Percentiles rank a stretch among this genome's conserved stretches.
Evolutionary conservation across 1,139 yeast species (phyloP).

Genomic region (Kodamaea alishanica): DNA sequence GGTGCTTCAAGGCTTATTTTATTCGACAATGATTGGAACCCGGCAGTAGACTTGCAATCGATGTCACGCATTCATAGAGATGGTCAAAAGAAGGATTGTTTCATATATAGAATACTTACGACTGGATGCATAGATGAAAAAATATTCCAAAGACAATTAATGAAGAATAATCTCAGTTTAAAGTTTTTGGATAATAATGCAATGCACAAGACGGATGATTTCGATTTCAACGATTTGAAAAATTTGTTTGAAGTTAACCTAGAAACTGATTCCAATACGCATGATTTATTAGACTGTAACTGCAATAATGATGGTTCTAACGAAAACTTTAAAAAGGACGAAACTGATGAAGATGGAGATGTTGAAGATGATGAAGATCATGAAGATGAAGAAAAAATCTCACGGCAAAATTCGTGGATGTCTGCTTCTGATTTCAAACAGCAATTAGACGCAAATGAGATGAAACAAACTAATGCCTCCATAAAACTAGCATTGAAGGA

Average conservation of each 20-base stretch:
- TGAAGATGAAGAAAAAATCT: conserved; percentile 11
- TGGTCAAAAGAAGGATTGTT: conserved; percentile 80
- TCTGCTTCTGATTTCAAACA: conserved; percentile 50
- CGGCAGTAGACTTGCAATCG: conserved; percentile 88
- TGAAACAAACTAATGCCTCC: conserved; percentile 27
- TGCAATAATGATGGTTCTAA: conserved; percentile 53
- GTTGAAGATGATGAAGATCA: conserved; percentile 13
- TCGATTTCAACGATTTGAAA: conserved; percentile 61
- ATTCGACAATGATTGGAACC: conserved; percentile 94
- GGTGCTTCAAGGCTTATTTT: conserved; percentile 87
- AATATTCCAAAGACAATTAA: conserved; percentile 87
- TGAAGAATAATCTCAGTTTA: conserved; percentile 77
- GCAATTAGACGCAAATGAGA: conserved; percentile 24
- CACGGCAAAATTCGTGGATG: conserved; percentile 35
- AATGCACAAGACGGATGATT: conserved; percentile 38
- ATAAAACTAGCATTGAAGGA: conserved; percentile 58
- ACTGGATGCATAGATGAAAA: conserved; percentile 94
- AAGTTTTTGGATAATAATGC: conserved; percentile 62
- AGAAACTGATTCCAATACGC: conserved; percentile 67
- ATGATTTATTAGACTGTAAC: conserved; percentile 72
- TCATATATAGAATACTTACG: conserved; percentile 75
- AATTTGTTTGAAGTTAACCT: conserved; percentile 65
- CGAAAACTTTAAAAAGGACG: not conserved
- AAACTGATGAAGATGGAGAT: conserved; percentile 17
- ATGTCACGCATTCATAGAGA: conserved; percentile 95